A percentile compares a stretch with the other conserved stretches of the same genome.
Conservation (phyloP, 352 stramenopile species). For the Globisporangium spiculum region DNA sequence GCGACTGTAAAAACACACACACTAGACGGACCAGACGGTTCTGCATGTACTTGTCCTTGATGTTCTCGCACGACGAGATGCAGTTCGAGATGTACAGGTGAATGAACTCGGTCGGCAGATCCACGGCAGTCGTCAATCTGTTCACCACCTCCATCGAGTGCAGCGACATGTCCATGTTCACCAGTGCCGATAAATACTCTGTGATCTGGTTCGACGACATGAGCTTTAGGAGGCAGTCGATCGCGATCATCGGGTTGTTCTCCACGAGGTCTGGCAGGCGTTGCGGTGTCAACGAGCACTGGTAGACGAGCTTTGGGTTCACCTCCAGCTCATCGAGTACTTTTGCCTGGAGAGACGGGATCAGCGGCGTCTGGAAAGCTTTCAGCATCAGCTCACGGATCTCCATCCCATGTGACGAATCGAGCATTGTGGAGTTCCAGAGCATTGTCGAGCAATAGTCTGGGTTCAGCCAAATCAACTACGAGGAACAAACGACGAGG, state of each 20-base stretch:
- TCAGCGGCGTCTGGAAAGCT: slow-evolving; percentile 87
- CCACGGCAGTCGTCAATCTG: slow-evolving; percentile 88
- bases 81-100: slow-evolving; percentile 99
- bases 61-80: slow-evolving; percentile 98
- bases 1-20: slow-evolving; percentile 97
- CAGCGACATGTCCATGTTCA: slow-evolving; percentile 99
- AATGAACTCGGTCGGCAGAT: slow-evolving; percentile 97
- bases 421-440: slow-evolving; percentile 90
- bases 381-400: slow-evolving; percentile 89
- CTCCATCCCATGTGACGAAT: slow-evolving; percentile 82
- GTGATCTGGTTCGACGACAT: slow-evolving; percentile 91
- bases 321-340: slow-evolving; percentile 87
- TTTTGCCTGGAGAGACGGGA: slow-evolving; percentile 88
- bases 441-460: slow-evolving; percentile 89
- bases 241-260: slow-evolving; percentile 97
- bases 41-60: slow-evolving; percentile 98
- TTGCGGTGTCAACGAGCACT: slow-evolving; percentile 91
- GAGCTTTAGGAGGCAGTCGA: slow-evolving; percentile 93
- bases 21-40: slow-evolving; percentile 97
- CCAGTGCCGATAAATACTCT: slow-evolving; percentile 95
- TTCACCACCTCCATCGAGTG: slow-evolving; percentile 99
- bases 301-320: slow-evolving; percentile 89
- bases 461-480: slow-evolving; percentile 90
- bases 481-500: neutral
- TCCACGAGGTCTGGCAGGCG: slow-evolving; percentile 96